Evolutionary conservation across 2,329 filamentous ascomycete genomes (phyloP).

Genomic region (Pseudocercospora eumusae): DNA sequence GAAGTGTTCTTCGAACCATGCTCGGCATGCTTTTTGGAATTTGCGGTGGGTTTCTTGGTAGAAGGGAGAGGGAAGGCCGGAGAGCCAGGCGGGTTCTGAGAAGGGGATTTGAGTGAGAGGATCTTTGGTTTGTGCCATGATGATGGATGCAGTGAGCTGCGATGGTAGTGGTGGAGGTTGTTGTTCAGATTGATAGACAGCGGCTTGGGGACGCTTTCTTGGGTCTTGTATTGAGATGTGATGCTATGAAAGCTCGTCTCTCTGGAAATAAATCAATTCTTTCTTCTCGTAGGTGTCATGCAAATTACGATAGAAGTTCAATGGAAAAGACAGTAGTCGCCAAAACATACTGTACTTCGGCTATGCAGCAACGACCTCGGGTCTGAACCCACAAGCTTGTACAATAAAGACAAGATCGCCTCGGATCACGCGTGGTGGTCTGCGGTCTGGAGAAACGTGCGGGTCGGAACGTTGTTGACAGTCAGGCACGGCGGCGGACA

Average conservation of each 20-base stretch:
- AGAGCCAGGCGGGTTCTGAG: constrained; percentile 27
- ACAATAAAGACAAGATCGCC: not conserved
- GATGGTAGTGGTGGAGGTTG: not conserved
- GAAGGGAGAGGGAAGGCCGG: constrained; percentile 27
- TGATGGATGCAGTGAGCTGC: not conserved
- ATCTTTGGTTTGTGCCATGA: constrained; percentile 1
- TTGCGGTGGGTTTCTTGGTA: constrained; percentile 27
- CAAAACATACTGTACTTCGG: constrained; percentile 3
- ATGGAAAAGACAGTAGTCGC: constrained; percentile 1
- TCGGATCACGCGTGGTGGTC: not conserved
- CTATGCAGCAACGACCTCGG: not conserved
- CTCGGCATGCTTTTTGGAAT: constrained; percentile 29
- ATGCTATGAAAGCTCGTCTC: not conserved
- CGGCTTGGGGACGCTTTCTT: not conserved
- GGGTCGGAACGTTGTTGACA: constrained; percentile 4
- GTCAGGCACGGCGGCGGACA: not conserved
- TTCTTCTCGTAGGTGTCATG: not conserved
- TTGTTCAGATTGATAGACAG: not conserved
- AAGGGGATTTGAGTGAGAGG: constrained; percentile 28
- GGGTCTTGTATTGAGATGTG: not conserved
- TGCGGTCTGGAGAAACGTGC: not conserved
- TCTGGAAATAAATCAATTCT: not conserved
- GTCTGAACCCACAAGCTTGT: not conserved
- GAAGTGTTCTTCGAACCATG: constrained; percentile 31
- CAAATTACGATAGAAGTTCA: not conserved